Conservation (phyloP, 2,329 filamentous ascomycete species). For the Fusarium sp. region DNA sequence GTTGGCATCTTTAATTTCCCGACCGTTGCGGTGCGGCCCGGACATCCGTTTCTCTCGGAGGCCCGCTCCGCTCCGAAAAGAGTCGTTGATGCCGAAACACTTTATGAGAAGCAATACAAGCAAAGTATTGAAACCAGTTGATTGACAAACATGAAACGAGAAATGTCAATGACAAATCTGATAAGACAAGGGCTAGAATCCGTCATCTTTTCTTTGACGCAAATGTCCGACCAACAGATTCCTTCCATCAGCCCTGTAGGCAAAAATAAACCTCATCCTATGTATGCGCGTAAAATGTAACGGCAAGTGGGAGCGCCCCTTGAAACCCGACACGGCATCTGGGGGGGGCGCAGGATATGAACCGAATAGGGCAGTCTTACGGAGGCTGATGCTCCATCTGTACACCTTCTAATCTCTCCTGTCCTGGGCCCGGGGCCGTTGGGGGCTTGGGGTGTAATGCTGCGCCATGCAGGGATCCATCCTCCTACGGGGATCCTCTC, state of each 20-base stretch:
- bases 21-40: neutral
- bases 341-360: neutral
- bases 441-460: neutral
- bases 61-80: neutral
- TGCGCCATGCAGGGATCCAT: neutral
- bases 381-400: neutral
- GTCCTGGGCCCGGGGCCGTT: neutral
- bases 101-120: neutral
- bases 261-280: neutral
- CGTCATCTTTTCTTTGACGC: neutral
- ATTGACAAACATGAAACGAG: neutral
- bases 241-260: neutral
- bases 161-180: neutral
- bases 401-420: neutral
- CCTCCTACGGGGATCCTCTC: neutral
- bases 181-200: neutral
- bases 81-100: neutral
- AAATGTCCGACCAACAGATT: neutral
- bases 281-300: neutral
- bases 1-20: neutral
- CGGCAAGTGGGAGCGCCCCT: neutral
- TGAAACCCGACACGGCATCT: neutral
- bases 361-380: neutral
- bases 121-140: neutral
- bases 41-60: neutral